These are phyloP conservation scores for Fusarium metavorans DNA, from an alignment of 2,329 filamentous ascomycete species.

Conservation along the genomic window DNA sequence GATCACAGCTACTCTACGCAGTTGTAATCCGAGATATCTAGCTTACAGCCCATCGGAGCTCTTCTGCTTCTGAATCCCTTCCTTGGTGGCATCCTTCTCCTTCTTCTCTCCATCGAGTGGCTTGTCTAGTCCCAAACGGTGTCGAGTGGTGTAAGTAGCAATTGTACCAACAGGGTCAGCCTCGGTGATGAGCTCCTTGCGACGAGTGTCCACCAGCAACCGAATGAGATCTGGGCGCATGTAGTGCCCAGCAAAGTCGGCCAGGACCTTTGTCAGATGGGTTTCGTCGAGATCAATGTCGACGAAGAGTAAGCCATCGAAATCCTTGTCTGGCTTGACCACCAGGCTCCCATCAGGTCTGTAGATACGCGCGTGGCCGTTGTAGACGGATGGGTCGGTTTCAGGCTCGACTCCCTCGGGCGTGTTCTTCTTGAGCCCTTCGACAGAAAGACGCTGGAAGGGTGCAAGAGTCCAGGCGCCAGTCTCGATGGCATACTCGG, in stretches of 20 bases:
- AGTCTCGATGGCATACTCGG: constrained; percentile 42
- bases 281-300: constrained; percentile 60
- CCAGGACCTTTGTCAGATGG: constrained; percentile 42
- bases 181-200: constrained; percentile 40
- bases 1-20: background rate
- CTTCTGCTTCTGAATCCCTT: background rate
- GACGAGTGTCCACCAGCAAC: constrained; percentile 46
- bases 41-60: background rate
- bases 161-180: constrained; percentile 12
- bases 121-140: constrained; percentile 34
- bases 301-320: constrained; percentile 63
- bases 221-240: constrained; percentile 56
- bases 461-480: constrained; percentile 44
- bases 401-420: constrained; percentile 43
- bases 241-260: constrained; percentile 54
- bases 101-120: constrained; percentile 33
- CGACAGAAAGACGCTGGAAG: constrained; percentile 40
- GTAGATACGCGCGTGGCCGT: constrained; percentile 43
- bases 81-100: constrained; percentile 1
- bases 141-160: constrained; percentile 29
- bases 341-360: constrained; percentile 41
- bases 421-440: constrained; percentile 41
- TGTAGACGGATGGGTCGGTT: constrained; percentile 39
- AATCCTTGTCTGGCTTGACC: constrained; percentile 43
- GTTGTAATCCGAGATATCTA: background rate